Base-by-base conservation (phyloP, 352 stramenopile species). In the Saprolegnia diclina region DNA sequence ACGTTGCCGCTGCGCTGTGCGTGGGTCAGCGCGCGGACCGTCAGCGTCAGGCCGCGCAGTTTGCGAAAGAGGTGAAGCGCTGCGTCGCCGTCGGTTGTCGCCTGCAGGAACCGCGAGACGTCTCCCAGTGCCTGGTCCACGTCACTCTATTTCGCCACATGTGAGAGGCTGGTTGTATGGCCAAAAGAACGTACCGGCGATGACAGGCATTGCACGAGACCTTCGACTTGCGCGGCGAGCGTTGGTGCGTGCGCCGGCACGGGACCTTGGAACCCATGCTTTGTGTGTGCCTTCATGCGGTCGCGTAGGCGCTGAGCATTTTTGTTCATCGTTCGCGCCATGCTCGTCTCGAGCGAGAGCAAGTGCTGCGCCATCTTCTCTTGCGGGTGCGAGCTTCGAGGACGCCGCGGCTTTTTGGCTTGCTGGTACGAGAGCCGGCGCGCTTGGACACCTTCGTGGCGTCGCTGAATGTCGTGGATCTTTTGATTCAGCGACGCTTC, bases 281-380 rank as follows among this genome's bases (percentile, higher is more conserved):
- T 59, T 62, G 63, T 69, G 21, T 61, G 50, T 4, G 46, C 19
- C 19, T 52, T 52, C 32, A 69, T 59, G 38, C 63, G 48, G 18
- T 69, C 63, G 13, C 63, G 63, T 13, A 69, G 63, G 19, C 63
- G 63, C 50, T 69, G 63, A 1, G 63, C 63, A 19, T 69, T 69
- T 22, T 62, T 40, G 19, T 42, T 26, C 63, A 69, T 69, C 14
- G 45, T 69, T 13, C 21, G 42, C 42, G 46, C 63, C 24, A 69
- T 56, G 45, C 42, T 42, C 11, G 45, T 42, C 54, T 69, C 63
- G 18, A 69, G 46, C 38, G 63, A 61, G 18, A 52, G 21, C 37
- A 59, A 59, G 35, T 59, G 52, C 52, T 59, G 52, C 35, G 24
- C 52, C 52, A 59, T 59, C n/a, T 35, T 59, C 9, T 59, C 52